phyloP scores from a whole-genome alignment of 345 rosid species.

The Mangifera indica region DNA sequence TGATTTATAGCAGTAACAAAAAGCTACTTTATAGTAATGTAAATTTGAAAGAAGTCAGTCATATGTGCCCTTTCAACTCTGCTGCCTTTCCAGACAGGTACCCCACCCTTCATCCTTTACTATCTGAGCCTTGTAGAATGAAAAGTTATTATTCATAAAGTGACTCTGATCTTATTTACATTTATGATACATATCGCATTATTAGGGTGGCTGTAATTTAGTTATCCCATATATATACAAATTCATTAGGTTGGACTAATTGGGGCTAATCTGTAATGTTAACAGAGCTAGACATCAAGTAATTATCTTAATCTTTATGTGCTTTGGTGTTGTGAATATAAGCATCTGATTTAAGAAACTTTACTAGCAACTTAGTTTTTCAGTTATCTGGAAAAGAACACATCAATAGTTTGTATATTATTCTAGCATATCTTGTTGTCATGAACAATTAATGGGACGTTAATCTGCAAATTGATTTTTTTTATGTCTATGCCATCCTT shows the following conservation, averaged over 20 bases:
- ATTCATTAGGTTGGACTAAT: not conserved
- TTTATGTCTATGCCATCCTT: too few relatives aligned
- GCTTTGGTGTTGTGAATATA: not conserved
- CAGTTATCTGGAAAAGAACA: not conserved
- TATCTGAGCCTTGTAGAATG: not conserved
- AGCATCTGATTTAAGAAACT: not conserved
- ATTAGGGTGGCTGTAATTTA: not conserved
- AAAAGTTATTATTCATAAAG: not conserved
- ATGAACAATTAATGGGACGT: too few relatives aligned
- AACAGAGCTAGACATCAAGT: not conserved
- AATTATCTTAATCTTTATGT: not conserved
- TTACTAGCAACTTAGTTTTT: not conserved
- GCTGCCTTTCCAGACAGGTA: constrained; percentile 98
- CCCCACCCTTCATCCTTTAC: not conserved
- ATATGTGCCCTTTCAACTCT: constrained; percentile 93
- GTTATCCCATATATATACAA: not conserved
- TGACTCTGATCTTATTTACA: not conserved
- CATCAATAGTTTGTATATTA: too few relatives aligned
- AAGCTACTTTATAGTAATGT: constrained; percentile 94
- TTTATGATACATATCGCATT: not conserved
- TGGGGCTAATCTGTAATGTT: not conserved
- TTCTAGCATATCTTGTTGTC: too few relatives aligned
- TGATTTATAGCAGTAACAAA: constrained; percentile 95
- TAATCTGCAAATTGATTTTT: too few relatives aligned
- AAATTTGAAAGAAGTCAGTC: constrained; percentile 92